These are phyloP conservation scores for Coemansia sp. DNA, from an alignment of 192 early-diverging fungal species.

Conservation along the genomic window DNA sequence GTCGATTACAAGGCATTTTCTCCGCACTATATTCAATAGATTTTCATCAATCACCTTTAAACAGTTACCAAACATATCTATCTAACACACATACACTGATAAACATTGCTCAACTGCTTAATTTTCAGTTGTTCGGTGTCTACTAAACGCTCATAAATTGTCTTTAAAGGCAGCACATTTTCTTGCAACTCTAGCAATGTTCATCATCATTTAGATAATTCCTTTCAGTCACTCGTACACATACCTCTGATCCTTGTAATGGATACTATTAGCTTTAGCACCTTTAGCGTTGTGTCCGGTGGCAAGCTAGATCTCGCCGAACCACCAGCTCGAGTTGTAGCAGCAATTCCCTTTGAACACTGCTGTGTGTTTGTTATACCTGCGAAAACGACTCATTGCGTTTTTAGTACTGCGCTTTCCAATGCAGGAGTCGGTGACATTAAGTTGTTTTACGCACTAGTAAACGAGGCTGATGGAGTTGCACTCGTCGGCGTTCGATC, in stretches of 20 bases:
- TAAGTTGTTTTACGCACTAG: background rate
- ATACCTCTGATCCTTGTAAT: background rate
- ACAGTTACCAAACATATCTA: too few species aligned
- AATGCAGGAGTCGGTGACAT: background rate
- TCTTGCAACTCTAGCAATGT: background rate
- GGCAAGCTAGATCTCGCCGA: background rate
- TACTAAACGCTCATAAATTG: background rate
- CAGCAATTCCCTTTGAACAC: background rate
- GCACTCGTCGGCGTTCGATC: background rate
- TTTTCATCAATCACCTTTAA: too few species aligned
- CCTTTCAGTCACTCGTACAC: background rate
- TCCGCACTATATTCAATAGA: too few species aligned
- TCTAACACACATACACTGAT: too few species aligned
- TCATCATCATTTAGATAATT: background rate
- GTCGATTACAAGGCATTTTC: too few species aligned
- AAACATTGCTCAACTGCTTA: too few species aligned
- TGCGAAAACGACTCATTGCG: background rate
- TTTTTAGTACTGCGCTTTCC: background rate
- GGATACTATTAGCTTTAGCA: background rate
- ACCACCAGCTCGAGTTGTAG: too few species aligned
- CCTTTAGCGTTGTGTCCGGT: background rate
- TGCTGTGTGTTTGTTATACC: background rate
- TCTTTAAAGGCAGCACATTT: background rate
- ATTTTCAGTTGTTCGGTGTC: too few species aligned
- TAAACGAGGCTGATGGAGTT: background rate